Evolutionary conservation across 2,329 filamentous ascomycete genomes (phyloP).

Genomic region (Lithohypha guttulata): DNA sequence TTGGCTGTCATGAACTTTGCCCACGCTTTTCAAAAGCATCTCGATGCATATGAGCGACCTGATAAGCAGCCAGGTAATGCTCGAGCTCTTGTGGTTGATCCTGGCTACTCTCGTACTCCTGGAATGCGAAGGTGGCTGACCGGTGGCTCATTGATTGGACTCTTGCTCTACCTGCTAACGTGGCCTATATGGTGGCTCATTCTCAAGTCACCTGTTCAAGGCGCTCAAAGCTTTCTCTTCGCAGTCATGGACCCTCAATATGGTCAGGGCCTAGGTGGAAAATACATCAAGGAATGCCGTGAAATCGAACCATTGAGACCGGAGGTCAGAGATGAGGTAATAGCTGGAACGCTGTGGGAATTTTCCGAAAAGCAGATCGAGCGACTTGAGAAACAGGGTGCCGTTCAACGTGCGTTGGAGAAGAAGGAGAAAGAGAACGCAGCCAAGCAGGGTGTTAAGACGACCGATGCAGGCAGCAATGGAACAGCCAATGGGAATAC

Average conservation of each 20-base stretch:
- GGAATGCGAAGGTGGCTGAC: conserved; percentile 82
- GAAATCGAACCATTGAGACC: conserved; percentile 59
- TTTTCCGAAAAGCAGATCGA: conserved; percentile 78
- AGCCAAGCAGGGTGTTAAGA: conserved; percentile 17
- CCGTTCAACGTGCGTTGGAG: conserved; percentile 47
- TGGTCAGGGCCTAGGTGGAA: conserved; percentile 54
- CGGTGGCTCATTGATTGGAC: conserved; percentile 68
- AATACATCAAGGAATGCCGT: conserved; percentile 78
- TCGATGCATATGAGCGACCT: conserved; percentile 71
- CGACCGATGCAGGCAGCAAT: conserved; percentile 12
- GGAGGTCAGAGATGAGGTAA: conserved; percentile 66
- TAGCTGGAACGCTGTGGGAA: conserved; percentile 82
- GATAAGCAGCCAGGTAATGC: conserved; percentile 74
- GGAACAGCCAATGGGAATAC: conserved; percentile 9
- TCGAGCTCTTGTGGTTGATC: conserved; percentile 76
- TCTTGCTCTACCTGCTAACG: conserved; percentile 62
- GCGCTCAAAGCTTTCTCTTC: conserved; percentile 75
- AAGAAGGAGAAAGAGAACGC: conserved; percentile 41
- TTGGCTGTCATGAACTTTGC: conserved; percentile 83
- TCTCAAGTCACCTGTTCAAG: conserved; percentile 72
- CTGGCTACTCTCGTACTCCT: conserved; percentile 72
- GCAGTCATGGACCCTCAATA: conserved; percentile 73
- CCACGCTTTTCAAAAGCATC: conserved; percentile 81
- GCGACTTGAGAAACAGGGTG: conserved; percentile 67
- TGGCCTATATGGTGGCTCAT: conserved; percentile 81